Evolutionary conservation across 345 rosid species (phyloP).

Genomic region (Salix viminalis): DNA sequence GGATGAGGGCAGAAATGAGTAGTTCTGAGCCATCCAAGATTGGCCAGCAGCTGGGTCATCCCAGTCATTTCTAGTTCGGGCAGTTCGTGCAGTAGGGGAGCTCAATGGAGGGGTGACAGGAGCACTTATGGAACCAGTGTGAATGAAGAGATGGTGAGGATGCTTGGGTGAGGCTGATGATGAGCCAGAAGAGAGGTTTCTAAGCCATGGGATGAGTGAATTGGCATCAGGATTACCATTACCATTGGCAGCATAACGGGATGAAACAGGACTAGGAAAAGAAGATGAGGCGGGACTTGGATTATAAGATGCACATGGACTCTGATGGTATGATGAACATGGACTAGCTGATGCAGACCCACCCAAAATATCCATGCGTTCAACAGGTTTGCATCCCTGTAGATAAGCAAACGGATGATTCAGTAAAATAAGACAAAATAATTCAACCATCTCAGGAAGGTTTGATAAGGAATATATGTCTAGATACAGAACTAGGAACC

Average conservation of each 20-base stretch:
- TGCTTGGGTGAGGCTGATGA: conserved; percentile 78
- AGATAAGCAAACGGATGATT: conserved; percentile 4
- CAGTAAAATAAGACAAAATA: not conserved
- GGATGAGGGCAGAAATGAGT: conserved; percentile 39
- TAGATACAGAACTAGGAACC: not conserved
- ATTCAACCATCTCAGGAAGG: not conserved
- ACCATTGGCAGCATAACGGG: conserved; percentile 46
- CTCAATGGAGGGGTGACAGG: conserved; percentile 98
- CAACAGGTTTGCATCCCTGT: conserved; percentile 90
- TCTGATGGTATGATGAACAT: conserved; percentile 76
- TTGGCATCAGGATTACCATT: conserved; percentile 58
- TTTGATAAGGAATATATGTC: not conserved
- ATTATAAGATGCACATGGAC: conserved; percentile 72
- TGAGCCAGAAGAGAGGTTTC: conserved; percentile 81
- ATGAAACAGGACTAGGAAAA: conserved; percentile 80
- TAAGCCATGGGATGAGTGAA: conserved; percentile 91
- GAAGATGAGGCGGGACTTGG: conserved; percentile 89
- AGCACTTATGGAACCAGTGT: conserved; percentile 91
- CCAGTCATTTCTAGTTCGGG: conserved; percentile 58
- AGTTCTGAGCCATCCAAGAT: conserved; percentile 46
- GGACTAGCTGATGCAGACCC: conserved; percentile 79
- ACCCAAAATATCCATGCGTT: conserved; percentile 62
- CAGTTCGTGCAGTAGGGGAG: conserved; percentile 86
- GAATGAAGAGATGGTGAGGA: conserved; percentile 60
- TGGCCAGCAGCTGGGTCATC: conserved; percentile 52